Conservation (phyloP, 192 early-diverging fungal species). For the Entomortierella lignicola region DNA sequence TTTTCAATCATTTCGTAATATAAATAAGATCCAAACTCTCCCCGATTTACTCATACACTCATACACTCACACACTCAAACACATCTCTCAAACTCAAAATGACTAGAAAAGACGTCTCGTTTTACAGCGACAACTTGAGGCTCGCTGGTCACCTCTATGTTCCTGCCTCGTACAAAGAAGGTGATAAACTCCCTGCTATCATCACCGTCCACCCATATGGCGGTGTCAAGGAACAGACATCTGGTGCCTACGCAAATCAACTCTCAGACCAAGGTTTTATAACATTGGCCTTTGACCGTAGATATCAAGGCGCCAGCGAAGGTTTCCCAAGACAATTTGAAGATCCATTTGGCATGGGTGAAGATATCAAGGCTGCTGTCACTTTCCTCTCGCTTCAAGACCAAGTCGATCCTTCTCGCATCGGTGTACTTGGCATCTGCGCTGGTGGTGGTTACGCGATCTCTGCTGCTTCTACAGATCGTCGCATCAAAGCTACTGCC, state of each 20-base stretch:
- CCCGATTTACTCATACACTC: not conserved
- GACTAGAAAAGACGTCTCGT: constrained; percentile 14
- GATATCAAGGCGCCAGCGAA: constrained; percentile 32
- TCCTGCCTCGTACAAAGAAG: constrained; percentile 5
- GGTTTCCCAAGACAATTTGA: constrained; percentile 31
- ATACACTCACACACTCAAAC: not conserved
- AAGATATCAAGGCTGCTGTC: constrained; percentile 33
- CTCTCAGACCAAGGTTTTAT: constrained; percentile 33
- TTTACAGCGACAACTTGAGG: constrained; percentile 12
- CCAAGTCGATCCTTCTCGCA: constrained; percentile 18
- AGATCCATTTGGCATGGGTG: constrained; percentile 18
- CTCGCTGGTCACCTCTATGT: constrained; percentile 26
- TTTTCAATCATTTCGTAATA: too few relatives aligned
- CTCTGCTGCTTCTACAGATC: constrained; percentile 14
- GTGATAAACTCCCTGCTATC: constrained; percentile 13
- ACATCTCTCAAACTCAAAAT: not conserved
- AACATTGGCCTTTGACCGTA: constrained; percentile 33
- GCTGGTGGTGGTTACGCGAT: constrained; percentile 36
- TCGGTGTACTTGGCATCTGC: constrained; percentile 42
- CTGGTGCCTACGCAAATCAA: constrained; percentile 12
- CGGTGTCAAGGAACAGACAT: constrained; percentile 50
- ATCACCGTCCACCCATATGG: constrained; percentile 12
- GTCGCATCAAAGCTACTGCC: constrained; percentile 30
- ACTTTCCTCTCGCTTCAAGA: constrained; percentile 19
- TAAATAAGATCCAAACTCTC: too few relatives aligned